These are phyloP conservation scores for Penicillium sp. DNA, from an alignment of 2,329 filamentous ascomycete species.

Conservation along the genomic window DNA sequence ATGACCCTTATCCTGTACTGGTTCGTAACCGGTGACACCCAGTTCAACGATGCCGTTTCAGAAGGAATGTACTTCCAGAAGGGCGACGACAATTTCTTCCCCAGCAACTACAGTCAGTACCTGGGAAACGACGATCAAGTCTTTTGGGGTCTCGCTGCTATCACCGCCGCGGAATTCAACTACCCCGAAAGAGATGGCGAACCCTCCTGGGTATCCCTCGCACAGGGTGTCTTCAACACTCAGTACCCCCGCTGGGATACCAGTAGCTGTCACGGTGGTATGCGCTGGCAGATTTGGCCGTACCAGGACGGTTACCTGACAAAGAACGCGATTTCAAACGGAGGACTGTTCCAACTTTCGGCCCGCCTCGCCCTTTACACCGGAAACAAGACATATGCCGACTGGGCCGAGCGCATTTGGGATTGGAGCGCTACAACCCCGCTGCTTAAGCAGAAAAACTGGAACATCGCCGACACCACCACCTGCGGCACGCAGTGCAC, in stretches of 20 bases:
- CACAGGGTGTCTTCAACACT: slow-evolving; percentile 77
- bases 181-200: slow-evolving; percentile 67
- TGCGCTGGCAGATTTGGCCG: slow-evolving; percentile 82
- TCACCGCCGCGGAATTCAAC: slow-evolving; percentile 73
- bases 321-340: slow-evolving; percentile 60
- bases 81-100: slow-evolving; percentile 75
- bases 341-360: slow-evolving; percentile 57
- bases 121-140: slow-evolving; percentile 61
- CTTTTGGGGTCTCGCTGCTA: slow-evolving; percentile 81
- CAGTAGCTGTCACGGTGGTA: slow-evolving; percentile 65
- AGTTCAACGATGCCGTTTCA: slow-evolving; percentile 66
- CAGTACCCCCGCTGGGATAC: slow-evolving; percentile 71
- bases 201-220: slow-evolving; percentile 73
- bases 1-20: slow-evolving; percentile 76
- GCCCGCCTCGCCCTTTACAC: slow-evolving; percentile 75
- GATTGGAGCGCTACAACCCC: slow-evolving; percentile 57
- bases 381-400: slow-evolving; percentile 71
- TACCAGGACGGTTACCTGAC: slow-evolving; percentile 68
- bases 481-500: slow-evolving; percentile 51
- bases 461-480: slow-evolving; percentile 58
- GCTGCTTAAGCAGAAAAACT: slow-evolving; percentile 50
- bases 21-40: slow-evolving; percentile 72
- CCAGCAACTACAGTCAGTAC: slow-evolving; percentile 52
- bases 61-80: slow-evolving; percentile 72
- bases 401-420: slow-evolving; percentile 71